A percentile compares a stretch with the other conserved stretches of the same genome.
Evolutionary conservation across 225 moss, liverwort and hornwort genomes (phyloP).

Genomic region (Bryum argenteum): DNA sequence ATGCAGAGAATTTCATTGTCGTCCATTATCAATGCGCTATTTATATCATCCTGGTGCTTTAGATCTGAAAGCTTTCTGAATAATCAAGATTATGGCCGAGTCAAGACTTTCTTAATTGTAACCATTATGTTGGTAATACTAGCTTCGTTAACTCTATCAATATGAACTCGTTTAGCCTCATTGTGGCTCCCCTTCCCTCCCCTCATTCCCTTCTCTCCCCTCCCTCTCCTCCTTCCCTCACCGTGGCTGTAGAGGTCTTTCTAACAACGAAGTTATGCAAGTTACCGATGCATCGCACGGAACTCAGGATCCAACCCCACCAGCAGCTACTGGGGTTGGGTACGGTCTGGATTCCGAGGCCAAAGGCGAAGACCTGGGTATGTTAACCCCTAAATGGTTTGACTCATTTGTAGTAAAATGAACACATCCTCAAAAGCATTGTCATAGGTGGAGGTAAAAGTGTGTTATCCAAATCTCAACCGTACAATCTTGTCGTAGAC

Average conservation of each 20-base stretch:
- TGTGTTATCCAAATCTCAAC: too few relatives aligned
- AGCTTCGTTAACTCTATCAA: background rate
- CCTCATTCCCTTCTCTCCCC: too few relatives aligned
- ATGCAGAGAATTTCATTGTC: too few relatives aligned
- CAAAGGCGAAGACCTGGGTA: conserved; percentile 32
- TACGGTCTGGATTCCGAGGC: conserved; percentile 16
- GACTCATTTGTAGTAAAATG: too few relatives aligned
- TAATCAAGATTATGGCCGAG: background rate
- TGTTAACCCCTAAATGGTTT: background rate
- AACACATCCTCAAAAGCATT: too few relatives aligned
- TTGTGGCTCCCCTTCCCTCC: too few relatives aligned
- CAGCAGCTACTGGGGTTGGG: conserved; percentile 30
- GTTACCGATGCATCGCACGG: conserved; percentile 22
- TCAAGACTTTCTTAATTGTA: background rate
- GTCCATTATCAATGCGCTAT: too few relatives aligned
- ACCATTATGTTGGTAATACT: background rate
- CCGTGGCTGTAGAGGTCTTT: conserved; percentile 32
- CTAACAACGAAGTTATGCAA: conserved; percentile 34
- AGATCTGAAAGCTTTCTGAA: background rate
- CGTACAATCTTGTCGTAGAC: too few relatives aligned
- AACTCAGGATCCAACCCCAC: conserved; percentile 29
- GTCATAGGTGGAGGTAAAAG: too few relatives aligned
- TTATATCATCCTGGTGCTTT: too few relatives aligned
- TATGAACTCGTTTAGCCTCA: background rate
- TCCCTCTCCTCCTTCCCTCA: too few relatives aligned